A percentile compares a stretch with the other conserved stretches of the same genome.
phyloP scores from a whole-genome alignment of 805 yeast genomes.

The Ogataea paraovalis region DNA sequence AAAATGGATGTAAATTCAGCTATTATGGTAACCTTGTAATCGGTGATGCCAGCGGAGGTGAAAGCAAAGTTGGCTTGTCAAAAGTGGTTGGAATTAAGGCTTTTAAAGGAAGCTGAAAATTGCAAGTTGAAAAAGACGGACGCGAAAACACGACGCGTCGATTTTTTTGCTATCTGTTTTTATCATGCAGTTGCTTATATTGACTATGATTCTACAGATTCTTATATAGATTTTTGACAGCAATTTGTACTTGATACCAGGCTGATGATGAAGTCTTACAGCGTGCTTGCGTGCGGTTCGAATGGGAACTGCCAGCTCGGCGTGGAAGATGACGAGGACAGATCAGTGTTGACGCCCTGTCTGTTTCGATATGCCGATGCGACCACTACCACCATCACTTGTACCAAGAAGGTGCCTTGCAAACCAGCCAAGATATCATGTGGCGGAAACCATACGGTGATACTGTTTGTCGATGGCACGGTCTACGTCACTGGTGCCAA shows the following conservation, averaged over 20 bases:
- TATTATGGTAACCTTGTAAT: too few species aligned
- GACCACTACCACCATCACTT: neutral
- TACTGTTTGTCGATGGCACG: conserved; percentile 50
- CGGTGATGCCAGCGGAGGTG: too few species aligned
- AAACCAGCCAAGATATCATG: conserved; percentile 47
- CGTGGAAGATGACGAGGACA: conserved; percentile 48
- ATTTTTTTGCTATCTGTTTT: too few species aligned
- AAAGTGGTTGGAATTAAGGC: too few species aligned
- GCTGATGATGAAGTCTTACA: too few species aligned
- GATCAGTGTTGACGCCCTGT: conserved; percentile 25
- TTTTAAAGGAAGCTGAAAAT: neutral
- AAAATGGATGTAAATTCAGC: neutral
- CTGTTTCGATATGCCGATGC: neutral
- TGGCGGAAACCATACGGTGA: conserved; percentile 85
- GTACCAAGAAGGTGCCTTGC: conserved; percentile 1
- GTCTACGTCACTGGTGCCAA: conserved; percentile 52
- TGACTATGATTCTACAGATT: too few species aligned
- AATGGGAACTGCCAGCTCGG: conserved; percentile 82
- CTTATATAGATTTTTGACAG: too few species aligned
- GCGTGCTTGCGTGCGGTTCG: conserved; percentile 62
- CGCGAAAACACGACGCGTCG: neutral
- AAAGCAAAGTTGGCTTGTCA: too few species aligned
- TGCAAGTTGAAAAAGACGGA: neutral
- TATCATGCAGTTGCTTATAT: neutral
- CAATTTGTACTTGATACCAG: too few species aligned